phyloP scores from a whole-genome alignment of 2,329 filamentous ascomycete genomes.

The Sporothrix inflata region DNA sequence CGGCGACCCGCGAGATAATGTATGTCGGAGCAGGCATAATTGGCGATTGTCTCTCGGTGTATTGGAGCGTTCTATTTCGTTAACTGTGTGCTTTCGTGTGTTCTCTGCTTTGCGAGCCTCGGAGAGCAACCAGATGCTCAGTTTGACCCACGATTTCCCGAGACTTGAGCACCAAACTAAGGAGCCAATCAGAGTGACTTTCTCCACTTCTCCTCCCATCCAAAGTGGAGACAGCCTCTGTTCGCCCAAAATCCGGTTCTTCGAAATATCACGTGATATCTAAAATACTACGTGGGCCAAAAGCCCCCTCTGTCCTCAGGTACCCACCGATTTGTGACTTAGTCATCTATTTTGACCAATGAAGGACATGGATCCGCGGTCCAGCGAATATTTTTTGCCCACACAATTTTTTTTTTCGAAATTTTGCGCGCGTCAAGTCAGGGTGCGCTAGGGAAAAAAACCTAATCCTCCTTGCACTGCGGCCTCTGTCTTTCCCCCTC shows the following conservation, averaged over 20 bases:
- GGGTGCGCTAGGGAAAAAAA: constrained; percentile 31
- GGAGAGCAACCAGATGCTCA: not conserved
- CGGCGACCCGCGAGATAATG: constrained; percentile 62
- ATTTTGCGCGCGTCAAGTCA: constrained; percentile 28
- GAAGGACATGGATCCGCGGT: not conserved
- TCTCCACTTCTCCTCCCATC: not conserved
- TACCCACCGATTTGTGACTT: not conserved
- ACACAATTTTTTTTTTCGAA: constrained; percentile 34
- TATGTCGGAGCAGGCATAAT: constrained; percentile 59
- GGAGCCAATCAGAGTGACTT: not conserved
- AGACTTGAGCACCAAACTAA: not conserved
- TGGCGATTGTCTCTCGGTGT: not conserved
- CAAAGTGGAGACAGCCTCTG: not conserved
- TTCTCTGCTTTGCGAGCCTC: not conserved
- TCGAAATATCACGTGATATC: not conserved
- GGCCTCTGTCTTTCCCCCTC: not conserved
- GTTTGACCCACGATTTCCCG: constrained; percentile 4
- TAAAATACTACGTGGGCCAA: not conserved
- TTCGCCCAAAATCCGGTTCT: not conserved
- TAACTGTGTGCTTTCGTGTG: not conserved
- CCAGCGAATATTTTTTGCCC: constrained; percentile 33
- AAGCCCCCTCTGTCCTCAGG: not conserved
- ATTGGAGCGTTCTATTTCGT: not conserved
- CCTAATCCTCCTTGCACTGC: constrained; percentile 14
- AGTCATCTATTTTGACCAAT: constrained; percentile 22